phyloP scores from a whole-genome alignment of 305 asterid species.

The Fraxinus nigra region DNA sequence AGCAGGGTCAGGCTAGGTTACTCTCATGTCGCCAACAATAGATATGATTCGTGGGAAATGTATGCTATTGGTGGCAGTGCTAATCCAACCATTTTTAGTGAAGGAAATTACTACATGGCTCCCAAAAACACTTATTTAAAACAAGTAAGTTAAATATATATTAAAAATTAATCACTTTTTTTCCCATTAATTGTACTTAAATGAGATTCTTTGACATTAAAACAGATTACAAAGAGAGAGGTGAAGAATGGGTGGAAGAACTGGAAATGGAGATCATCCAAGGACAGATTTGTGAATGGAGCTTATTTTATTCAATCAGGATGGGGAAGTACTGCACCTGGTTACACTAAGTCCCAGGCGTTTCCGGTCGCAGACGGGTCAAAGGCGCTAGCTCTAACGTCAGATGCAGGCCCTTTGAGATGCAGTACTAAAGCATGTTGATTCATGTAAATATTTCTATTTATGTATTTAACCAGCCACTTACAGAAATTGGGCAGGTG shows the following conservation, averaged over 20 bases:
- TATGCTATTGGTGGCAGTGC: constrained; percentile 47
- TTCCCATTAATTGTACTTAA: neutral
- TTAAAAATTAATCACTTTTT: neutral
- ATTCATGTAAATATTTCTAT: neutral
- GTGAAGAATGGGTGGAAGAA: constrained; percentile 49
- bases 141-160: constrained; percentile 19
- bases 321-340: constrained; percentile 57
- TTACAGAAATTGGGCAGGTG: neutral
- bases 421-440: constrained; percentile 44
- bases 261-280: constrained; percentile 86
- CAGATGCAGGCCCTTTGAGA: constrained; percentile 56
- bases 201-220: neutral
- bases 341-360: constrained; percentile 45
- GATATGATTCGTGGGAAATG: constrained; percentile 39
- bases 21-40: constrained; percentile 41
- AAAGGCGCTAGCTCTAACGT: constrained; percentile 52
- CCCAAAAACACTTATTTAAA: constrained; percentile 13
- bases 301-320: constrained; percentile 84
- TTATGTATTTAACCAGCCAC: neutral
- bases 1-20: constrained; percentile 40
- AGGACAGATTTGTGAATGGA: constrained; percentile 70
- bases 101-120: constrained; percentile 42
- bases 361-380: constrained; percentile 68
- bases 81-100: constrained; percentile 41
- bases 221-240: constrained; percentile 77